Conservation (phyloP, 2,329 filamentous ascomycete genomes). For the Neopestalotiopsis clavispora region DNA sequence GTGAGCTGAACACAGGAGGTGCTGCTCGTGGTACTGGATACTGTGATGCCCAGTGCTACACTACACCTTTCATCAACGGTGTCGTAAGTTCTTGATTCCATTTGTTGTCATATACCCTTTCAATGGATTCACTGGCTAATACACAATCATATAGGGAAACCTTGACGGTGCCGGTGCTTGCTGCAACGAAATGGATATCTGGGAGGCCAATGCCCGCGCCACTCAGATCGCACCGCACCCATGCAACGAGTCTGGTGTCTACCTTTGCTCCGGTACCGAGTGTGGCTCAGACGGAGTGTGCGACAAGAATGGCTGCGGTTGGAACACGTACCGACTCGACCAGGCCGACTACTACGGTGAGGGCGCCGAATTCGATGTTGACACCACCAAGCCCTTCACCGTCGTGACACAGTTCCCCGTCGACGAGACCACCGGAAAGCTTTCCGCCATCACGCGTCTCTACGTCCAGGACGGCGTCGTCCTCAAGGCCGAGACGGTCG, state of each 20-base stretch:
- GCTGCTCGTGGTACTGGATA: slow-evolving; percentile 43
- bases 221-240: slow-evolving; percentile 42
- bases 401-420: slow-evolving; percentile 43
- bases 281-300: slow-evolving; percentile 36
- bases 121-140: background rate
- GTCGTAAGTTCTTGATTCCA: slow-evolving; percentile 32
- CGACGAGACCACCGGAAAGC: slow-evolving; percentile 31
- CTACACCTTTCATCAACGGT: slow-evolving; percentile 42
- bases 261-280: slow-evolving; percentile 36
- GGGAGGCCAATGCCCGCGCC: slow-evolving; percentile 42
- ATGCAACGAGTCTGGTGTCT: slow-evolving; percentile 38
- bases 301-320: slow-evolving; percentile 41
- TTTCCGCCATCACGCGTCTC: slow-evolving; percentile 38
- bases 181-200: slow-evolving; percentile 45
- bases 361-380: slow-evolving; percentile 34
- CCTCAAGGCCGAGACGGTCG: slow-evolving; percentile 35
- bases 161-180: slow-evolving; percentile 39
- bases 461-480: slow-evolving; percentile 42
- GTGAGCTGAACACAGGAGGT: slow-evolving; percentile 44
- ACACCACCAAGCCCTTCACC: slow-evolving; percentile 40
- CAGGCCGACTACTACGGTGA: slow-evolving; percentile 37
- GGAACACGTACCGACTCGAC: slow-evolving; percentile 40
- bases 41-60: slow-evolving; percentile 43
- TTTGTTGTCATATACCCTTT: background rate
- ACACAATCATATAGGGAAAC: slow-evolving; percentile 35